A percentile compares a stretch with the other conserved stretches of the same genome.
Conservation (phyloP, 1,284 basidiomycete genomes). For the Coniferiporia weirii region DNA sequence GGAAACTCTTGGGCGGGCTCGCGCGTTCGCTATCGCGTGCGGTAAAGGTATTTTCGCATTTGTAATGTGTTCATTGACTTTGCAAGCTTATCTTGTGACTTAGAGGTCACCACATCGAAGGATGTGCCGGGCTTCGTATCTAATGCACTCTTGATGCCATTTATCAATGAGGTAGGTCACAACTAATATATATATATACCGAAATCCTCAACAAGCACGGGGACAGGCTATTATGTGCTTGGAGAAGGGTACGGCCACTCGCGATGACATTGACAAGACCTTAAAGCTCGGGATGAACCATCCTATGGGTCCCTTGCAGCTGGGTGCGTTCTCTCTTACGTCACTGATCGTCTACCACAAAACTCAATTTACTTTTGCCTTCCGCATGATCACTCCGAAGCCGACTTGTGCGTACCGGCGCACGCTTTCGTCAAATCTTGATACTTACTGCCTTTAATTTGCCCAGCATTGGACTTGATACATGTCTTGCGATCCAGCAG, state of each 20-base stretch:
- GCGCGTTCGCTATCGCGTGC: constrained; percentile 81
- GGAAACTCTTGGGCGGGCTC: constrained; percentile 73
- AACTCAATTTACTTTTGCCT: neutral
- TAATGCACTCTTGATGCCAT: constrained; percentile 86
- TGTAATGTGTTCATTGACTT: neutral
- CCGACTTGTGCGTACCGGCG: constrained; percentile 64
- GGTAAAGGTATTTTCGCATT: constrained; percentile 69
- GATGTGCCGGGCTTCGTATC: constrained; percentile 92
- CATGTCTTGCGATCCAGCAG: constrained; percentile 86
- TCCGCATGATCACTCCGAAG: constrained; percentile 31
- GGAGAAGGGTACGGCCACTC: constrained; percentile 85
- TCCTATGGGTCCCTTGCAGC: constrained; percentile 89
- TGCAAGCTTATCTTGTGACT: neutral
- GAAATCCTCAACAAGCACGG: constrained; percentile 24
- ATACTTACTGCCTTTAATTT: constrained; percentile 1
- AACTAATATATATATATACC: constrained; percentile 20
- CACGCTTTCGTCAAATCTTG: constrained; percentile 12
- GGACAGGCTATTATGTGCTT: constrained; percentile 85
- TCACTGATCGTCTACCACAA: neutral
- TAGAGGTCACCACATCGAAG: constrained; percentile 83
- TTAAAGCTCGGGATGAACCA: constrained; percentile 93
- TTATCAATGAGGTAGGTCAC: constrained; percentile 72
- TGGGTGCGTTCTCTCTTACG: constrained; percentile 43
- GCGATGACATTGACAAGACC: constrained; percentile 94
- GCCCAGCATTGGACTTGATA: constrained; percentile 88